Evolutionary conservation across 768 basidiomycete species (phyloP), one percentile per base, ranked within the genome.

Genomic region (Panellus pusillus): DNA sequence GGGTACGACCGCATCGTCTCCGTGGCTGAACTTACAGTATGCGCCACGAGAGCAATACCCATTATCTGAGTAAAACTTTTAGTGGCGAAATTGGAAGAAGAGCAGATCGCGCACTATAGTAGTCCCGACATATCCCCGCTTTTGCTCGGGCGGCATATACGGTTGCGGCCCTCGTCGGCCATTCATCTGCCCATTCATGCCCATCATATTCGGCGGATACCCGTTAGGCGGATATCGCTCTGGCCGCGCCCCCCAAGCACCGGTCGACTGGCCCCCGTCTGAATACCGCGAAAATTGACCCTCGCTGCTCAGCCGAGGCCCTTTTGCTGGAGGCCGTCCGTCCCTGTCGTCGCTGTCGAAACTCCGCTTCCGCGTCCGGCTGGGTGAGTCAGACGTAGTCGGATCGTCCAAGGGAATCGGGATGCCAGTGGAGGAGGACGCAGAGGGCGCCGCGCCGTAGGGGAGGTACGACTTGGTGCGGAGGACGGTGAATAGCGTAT

Each of bases 11-110:
- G 91, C 89, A 65, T 95, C 91, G 1, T 92, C 91, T 35, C 91
- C 93, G 63, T 98, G 95, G 55, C 90, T 93, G 70, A 84, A 98
- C 66, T 92, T 93, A 78, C 95, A 98, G 55, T 80, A 79, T 17
- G 81, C 86, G 43, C 95, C 95, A 29, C 93, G 84, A 37, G 90
- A 82, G 63, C 95, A 98, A 71, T 86, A 97, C 1, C 95, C 95
- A 54, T 86, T 86, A 66, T 95, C 95, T 98, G 61, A 8, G 45
- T 9, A 55, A 41, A 6, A 51, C 50, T 53, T 50, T 39, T 13
- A 38, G 39, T 24, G 58, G 39, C 48, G 44, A 29, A 32, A 38
- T 49, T 36, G 17, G 24, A 36, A 32, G 50, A 20, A 40, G 44
- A 44, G 36, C 5, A 44, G 32, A 50, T 2, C 17, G 42, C 94